These are phyloP conservation scores for Iodosphaeria phyllophila DNA, from an alignment of 2,329 filamentous ascomycete genomes.

Conservation along the genomic window DNA sequence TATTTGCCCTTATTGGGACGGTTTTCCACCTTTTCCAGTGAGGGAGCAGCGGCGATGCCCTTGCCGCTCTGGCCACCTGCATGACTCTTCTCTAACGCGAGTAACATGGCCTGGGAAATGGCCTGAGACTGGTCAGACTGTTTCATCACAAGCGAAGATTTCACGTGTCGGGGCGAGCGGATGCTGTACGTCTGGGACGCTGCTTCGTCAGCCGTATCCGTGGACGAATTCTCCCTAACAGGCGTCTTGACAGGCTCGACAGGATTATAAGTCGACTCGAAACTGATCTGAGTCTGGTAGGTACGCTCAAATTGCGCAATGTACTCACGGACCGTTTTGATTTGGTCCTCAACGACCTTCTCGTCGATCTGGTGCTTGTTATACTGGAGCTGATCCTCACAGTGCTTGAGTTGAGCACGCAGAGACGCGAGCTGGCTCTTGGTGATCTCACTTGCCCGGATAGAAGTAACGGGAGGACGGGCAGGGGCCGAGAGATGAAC, in stretches of 20 bases:
- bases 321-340: conserved; percentile 20
- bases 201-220: no score
- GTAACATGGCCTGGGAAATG: no score
- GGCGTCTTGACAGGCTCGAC: conserved; percentile 11
- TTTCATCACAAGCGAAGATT: no score
- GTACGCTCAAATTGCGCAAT: conserved; percentile 31
- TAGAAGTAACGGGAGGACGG: conserved; percentile 34
- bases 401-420: conserved; percentile 30
- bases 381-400: conserved; percentile 39
- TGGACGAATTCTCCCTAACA: no score
- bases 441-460: conserved; percentile 40
- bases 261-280: conserved; percentile 24
- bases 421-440: conserved; percentile 35
- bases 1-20: no score
- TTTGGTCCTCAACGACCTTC: conserved; percentile 25
- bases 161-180: no score
- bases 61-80: no score
- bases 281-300: conserved; percentile 22
- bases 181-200: no score
- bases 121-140: no score
- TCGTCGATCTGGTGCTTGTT: conserved; percentile 46
- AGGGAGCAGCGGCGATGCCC: no score
- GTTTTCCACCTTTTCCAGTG: no score
- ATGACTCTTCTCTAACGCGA: no score
- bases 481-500: conserved; percentile 5